These are phyloP conservation scores for Trifolium fragiferum DNA, from an alignment of 306 rosid genomes.

Conservation along the genomic window DNA sequence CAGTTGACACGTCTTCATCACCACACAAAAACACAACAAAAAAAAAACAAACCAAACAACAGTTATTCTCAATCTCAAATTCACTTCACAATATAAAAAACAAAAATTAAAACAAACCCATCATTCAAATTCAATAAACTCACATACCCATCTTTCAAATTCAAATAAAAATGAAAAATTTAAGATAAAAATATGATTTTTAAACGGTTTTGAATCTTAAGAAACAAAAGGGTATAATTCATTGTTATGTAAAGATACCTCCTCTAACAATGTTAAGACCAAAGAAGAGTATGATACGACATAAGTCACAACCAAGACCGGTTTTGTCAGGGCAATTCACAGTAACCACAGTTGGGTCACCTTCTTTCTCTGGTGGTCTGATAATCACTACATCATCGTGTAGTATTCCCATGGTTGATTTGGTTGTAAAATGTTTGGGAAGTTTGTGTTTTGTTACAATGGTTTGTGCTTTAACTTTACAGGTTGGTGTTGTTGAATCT, in stretches of 20 bases:
- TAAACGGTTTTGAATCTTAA: not conserved
- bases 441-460: not conserved
- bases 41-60: not conserved
- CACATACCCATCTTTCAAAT: constrained; percentile 34
- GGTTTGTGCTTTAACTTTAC: constrained; percentile 28
- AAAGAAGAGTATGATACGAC: constrained; percentile 93
- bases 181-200: constrained; percentile 19
- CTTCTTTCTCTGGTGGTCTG: constrained; percentile 64
- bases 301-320: constrained; percentile 93
- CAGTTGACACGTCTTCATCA: constrained; percentile 83
- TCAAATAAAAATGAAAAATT: constrained; percentile 10
- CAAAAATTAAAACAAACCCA: constrained; percentile 29
- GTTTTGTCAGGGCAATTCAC: constrained; percentile 96
- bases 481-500: constrained; percentile 1
- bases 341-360: constrained; percentile 74
- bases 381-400: constrained; percentile 82
- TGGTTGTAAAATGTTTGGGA: not conserved
- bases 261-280: constrained; percentile 91
- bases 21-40: constrained; percentile 9
- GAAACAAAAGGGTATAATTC: not conserved
- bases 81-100: not conserved
- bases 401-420: constrained; percentile 68
- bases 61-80: constrained; percentile 19
- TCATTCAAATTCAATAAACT: constrained; percentile 22
- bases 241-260: constrained; percentile 52